These are phyloP conservation scores for Eutypella sp. DNA, from an alignment of 2,329 filamentous ascomycete genomes.

Conservation along the genomic window DNA sequence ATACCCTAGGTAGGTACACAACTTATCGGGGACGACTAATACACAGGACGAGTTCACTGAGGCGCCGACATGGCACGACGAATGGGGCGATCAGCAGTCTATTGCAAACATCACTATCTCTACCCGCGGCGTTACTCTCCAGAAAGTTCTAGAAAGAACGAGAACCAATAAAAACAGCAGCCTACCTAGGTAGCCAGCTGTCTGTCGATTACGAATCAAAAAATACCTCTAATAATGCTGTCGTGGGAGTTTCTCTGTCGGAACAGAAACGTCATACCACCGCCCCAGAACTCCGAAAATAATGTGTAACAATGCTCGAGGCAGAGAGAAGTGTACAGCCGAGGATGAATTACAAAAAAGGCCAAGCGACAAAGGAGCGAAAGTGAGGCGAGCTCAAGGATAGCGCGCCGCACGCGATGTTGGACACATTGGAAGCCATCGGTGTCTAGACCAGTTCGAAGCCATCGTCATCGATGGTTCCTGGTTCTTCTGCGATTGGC, in stretches of 20 bases:
- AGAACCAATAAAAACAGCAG: background rate
- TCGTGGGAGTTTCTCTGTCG: background rate
- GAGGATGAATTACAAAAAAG: background rate
- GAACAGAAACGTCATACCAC: background rate
- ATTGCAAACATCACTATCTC: background rate
- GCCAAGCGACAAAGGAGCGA: too few relatives aligned
- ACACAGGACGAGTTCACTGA: background rate
- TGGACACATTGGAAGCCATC: background rate
- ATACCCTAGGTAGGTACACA: background rate
- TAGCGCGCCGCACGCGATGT: background rate
- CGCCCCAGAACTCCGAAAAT: background rate
- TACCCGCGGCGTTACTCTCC: background rate
- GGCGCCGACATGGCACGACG: background rate
- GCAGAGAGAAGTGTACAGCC: background rate
- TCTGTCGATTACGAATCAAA: background rate
- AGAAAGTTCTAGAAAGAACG: background rate
- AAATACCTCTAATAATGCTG: background rate
- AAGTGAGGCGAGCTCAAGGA: background rate
- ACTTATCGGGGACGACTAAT: background rate
- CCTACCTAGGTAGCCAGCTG: too few relatives aligned
- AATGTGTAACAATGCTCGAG: background rate
- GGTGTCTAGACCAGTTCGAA: constrained; percentile 34
- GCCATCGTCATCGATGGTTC: constrained; percentile 34
- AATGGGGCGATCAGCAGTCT: background rate
- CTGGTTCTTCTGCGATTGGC: constrained; percentile 16